Percentiles rank a stretch among this genome's conserved stretches.
These are phyloP conservation scores for Lactarius evosmus DNA, from an alignment of 768 basidiomycete genomes.

Conservation along the genomic window DNA sequence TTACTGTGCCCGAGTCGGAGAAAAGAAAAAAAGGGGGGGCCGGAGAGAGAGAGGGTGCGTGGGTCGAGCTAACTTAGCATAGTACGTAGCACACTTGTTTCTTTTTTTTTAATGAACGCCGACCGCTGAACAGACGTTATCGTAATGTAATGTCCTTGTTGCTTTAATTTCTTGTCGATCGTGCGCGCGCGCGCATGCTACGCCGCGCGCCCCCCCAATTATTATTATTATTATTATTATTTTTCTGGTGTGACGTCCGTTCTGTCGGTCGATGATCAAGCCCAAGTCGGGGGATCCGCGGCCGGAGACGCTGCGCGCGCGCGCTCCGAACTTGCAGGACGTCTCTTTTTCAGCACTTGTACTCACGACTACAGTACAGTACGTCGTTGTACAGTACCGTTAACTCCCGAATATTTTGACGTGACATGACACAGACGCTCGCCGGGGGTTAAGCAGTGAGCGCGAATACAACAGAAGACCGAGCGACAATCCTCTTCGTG, in stretches of 20 bases:
- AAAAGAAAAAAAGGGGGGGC: no score
- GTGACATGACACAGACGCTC: background rate
- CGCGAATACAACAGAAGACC: no score
- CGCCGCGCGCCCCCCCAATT: no score
- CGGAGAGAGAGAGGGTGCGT: background rate
- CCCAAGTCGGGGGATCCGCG: background rate
- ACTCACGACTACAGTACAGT: no score
- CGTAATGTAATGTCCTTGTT: background rate
- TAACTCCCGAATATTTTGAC: no score
- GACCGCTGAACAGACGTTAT: no score
- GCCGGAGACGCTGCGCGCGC: background rate
- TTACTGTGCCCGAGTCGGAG: background rate
- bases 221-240: no score
- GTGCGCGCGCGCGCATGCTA: background rate
- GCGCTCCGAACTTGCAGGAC: conserved; percentile 1
- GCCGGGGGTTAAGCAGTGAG: no score
- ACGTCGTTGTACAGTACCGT: no score
- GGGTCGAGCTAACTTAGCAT: background rate
- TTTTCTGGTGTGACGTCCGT: background rate
- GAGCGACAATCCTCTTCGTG: background rate
- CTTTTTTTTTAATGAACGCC: no score
- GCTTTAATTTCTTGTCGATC: background rate
- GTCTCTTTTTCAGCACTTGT: no score
- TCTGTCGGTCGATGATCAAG: background rate
- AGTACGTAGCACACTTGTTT: background rate